Evolutionary conservation across 371 early-diverging fungal species (phyloP).

Genomic region (Saksenaea vasiformis): DNA sequence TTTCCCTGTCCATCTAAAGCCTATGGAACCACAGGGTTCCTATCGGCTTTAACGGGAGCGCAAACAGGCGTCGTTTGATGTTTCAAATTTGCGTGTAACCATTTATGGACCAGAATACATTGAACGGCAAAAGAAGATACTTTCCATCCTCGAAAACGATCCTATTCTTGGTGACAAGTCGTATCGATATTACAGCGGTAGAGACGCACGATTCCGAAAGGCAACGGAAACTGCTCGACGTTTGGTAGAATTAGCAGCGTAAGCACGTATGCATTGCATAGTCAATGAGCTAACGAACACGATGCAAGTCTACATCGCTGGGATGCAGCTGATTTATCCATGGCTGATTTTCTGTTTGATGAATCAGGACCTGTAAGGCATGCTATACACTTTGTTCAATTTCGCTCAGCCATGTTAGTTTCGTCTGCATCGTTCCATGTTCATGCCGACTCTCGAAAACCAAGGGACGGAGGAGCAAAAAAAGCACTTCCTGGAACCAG

Average conservation of each 20-base stretch:
- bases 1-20: slow-evolving; percentile 55
- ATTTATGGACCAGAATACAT: slow-evolving; percentile 39
- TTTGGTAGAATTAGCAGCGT: slow-evolving; percentile 50
- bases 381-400: not conserved
- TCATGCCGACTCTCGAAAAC: slow-evolving; percentile 68
- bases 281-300: not conserved
- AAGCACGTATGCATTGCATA: slow-evolving; percentile 10
- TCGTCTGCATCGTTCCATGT: slow-evolving; percentile 66
- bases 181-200: slow-evolving; percentile 55
- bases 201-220: slow-evolving; percentile 51
- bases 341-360: slow-evolving; percentile 60
- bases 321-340: slow-evolving; percentile 51
- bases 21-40: slow-evolving; percentile 56
- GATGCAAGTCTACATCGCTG: slow-evolving; percentile 48
- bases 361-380: slow-evolving; percentile 54
- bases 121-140: slow-evolving; percentile 39
- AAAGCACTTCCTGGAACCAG: slow-evolving; percentile 61
- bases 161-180: slow-evolving; percentile 57
- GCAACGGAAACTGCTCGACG: slow-evolving; percentile 53
- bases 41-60: slow-evolving; percentile 46
- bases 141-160: slow-evolving; percentile 53
- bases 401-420: slow-evolving; percentile 32
- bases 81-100: slow-evolving; percentile 38
- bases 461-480: slow-evolving; percentile 74
- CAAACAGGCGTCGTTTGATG: slow-evolving; percentile 34